Evolutionary conservation across 768 basidiomycete genomes (phyloP).

Genomic region (Suillus weaverae): DNA sequence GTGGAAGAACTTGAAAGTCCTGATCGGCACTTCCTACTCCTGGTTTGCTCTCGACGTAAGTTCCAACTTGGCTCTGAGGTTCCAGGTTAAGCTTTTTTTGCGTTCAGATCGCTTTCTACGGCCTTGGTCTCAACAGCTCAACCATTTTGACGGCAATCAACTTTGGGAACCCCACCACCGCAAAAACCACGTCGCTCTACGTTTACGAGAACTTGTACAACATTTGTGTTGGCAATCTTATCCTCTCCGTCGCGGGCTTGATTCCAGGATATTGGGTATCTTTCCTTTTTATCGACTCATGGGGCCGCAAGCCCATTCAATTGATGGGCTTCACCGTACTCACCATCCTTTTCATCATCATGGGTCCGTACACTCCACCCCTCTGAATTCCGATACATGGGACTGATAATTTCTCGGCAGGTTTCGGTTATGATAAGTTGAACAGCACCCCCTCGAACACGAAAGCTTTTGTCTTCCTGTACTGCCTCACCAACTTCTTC

Average conservation of each 20-base stretch:
- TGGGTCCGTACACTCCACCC: conserved; percentile 51
- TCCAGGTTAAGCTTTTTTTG: background rate
- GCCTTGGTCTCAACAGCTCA: conserved; percentile 80
- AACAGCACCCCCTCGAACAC: conserved; percentile 39
- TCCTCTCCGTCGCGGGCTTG: conserved; percentile 74
- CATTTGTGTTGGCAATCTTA: conserved; percentile 71
- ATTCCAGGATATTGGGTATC: conserved; percentile 72
- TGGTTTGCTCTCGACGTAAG: conserved; percentile 88
- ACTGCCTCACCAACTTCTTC: conserved; percentile 86
- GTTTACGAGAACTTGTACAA: conserved; percentile 64
- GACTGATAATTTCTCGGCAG: conserved; percentile 32
- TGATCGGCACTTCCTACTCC: conserved; percentile 78
- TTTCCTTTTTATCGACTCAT: conserved; percentile 66
- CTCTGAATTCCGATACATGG: background rate
- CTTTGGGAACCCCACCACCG: conserved; percentile 42
- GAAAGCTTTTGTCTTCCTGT: conserved; percentile 77
- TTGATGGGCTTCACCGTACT: conserved; percentile 74
- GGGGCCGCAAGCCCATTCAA: conserved; percentile 85
- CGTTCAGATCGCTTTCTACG: conserved; percentile 80
- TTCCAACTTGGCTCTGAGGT: conserved; percentile 10
- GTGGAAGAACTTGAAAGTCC: conserved; percentile 77
- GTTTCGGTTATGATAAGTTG: conserved; percentile 66
- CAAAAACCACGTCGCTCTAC: conserved; percentile 30
- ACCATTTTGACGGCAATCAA: conserved; percentile 75
- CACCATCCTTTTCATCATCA: conserved; percentile 62